Base-by-base conservation (phyloP, 2,329 filamentous ascomycete genomes). In the Bertia moriformis region DNA sequence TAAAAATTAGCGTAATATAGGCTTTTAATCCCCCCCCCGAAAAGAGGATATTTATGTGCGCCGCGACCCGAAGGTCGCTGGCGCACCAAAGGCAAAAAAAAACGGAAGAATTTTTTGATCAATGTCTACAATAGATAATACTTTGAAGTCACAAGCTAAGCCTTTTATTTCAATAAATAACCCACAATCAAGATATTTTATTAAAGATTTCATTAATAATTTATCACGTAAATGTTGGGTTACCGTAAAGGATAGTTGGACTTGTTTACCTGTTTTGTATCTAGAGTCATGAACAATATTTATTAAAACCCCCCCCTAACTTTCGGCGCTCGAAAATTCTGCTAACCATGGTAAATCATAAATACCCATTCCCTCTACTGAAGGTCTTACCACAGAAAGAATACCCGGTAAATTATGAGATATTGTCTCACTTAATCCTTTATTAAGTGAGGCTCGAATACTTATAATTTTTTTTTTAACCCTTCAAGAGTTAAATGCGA, bases 371-470 rank as follows among this genome's bases (percentile, higher is more conserved):
- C 24, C 24, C n/a, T 29, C 24, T 29, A 32, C 19, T 42, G 45
- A 44, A 40, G 38, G 38, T 41, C 45, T 50, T 18, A 18, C n/a
- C 14, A 39, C 32, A 20, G 33, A n/a, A 19, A 18, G 4, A 14
- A 39, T 7, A 15, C 37, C 29, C 20, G 18, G 14, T 7, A 36
- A 36, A 10, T 29, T 29, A 29, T 29, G 10, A 10, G 24, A 29
- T 29, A 29, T 29, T n/a, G 10, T 29, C 24, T 10, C 10, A 29
- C 10, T 29, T 29, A 10, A 29, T 29, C 24, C 24, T 10, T 10
- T 10, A 29, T 29, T 29, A 10, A 29, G 10, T n/a, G 24, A 29
- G n/a, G 24, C 24, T 29, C n/a, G 10, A 29, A 29, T 29, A 29
- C n/a, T 29, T 10, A n/a, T n/a, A n/a, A n/a, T 29, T 10, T 29